phyloP scores from a whole-genome alignment of 2,329 filamentous ascomycete species.

The Annulohypoxylon truncatum region DNA sequence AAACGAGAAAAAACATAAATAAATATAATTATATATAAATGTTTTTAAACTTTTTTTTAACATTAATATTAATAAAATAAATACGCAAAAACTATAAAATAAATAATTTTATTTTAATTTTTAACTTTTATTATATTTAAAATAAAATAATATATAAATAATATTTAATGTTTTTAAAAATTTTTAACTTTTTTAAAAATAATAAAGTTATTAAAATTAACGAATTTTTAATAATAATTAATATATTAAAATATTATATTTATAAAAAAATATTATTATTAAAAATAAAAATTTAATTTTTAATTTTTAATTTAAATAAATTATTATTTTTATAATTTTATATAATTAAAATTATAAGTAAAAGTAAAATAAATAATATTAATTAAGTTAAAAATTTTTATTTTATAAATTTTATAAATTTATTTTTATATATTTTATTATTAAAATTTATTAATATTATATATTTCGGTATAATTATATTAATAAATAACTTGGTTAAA shows the following conservation, averaged over 20 bases:
- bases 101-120: neutral
- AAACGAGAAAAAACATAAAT: no score
- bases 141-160: neutral
- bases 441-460: neutral
- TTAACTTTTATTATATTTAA: neutral
- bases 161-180: neutral
- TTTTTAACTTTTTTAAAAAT: neutral
- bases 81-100: neutral
- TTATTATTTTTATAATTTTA: neutral
- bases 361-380: neutral
- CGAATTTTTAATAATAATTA: neutral
- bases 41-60: neutral
- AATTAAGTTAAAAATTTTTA: no score
- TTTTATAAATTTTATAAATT: neutral
- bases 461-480: neutral
- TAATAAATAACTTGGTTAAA: neutral
- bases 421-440: neutral
- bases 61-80: neutral
- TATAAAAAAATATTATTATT: neutral
- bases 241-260: neutral
- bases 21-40: no score
- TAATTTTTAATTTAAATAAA: neutral
- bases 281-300: neutral
- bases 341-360: neutral
- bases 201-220: no score